Conservation (phyloP, 2,329 filamentous ascomycete species). For the Neofusicoccum cordaticola region DNA sequence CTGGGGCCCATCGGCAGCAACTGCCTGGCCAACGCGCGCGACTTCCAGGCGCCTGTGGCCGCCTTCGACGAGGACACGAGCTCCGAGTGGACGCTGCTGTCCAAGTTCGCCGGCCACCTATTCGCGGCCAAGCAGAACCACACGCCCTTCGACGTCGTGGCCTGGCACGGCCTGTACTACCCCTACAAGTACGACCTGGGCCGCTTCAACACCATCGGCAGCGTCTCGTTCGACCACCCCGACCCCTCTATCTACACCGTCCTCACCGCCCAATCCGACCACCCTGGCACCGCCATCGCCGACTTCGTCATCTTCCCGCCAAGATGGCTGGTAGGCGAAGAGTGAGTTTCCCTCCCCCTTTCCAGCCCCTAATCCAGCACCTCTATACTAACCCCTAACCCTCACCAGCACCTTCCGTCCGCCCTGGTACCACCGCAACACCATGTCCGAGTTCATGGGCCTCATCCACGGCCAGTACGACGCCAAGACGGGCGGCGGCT, state of each 20-base stretch:
- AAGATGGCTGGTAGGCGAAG: conserved; percentile 66
- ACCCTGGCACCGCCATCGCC: conserved; percentile 56
- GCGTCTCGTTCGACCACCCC: conserved; percentile 61
- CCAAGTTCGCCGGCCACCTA: conserved; percentile 61
- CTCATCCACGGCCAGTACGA: conserved; percentile 63
- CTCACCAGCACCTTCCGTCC: conserved; percentile 58
- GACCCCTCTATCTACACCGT: conserved; percentile 68
- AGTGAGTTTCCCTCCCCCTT: conserved; percentile 31
- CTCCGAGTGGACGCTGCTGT: conserved; percentile 56
- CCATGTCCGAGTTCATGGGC: conserved; percentile 68
- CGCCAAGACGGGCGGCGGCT: conserved; percentile 56
- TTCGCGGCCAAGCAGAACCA: conserved; percentile 62
- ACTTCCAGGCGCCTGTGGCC: conserved; percentile 64
- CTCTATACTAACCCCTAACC: neutral
- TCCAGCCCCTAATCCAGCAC: neutral
- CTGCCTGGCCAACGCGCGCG: conserved; percentile 62
- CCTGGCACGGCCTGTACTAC: conserved; percentile 69
- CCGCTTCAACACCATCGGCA: conserved; percentile 58
- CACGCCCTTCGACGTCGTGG: conserved; percentile 68
- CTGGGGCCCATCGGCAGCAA: conserved; percentile 66
- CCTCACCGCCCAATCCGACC: conserved; percentile 59
- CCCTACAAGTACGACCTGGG: conserved; percentile 58
- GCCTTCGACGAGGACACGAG: conserved; percentile 55
- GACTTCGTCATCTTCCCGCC: conserved; percentile 74
- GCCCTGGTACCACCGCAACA: conserved; percentile 70